Conservation (phyloP, 495 filamentous ascomycete species). For the Hypoxylon crocopeplum region DNA sequence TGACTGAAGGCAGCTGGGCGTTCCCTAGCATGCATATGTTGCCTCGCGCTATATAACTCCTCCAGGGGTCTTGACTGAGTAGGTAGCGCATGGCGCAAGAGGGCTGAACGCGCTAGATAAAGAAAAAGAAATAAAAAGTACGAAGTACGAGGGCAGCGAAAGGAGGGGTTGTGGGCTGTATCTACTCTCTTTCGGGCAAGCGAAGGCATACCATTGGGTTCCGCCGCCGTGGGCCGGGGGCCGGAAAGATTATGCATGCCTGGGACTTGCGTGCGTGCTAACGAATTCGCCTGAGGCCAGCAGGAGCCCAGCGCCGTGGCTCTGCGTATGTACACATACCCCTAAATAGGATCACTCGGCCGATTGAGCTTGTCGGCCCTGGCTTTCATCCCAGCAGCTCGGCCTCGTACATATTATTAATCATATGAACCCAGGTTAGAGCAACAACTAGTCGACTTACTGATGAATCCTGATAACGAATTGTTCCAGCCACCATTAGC, state of each 20-base stretch:
- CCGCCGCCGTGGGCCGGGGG: slow-evolving; percentile 34
- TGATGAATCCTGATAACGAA: slow-evolving; percentile 13
- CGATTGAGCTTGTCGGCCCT: slow-evolving; percentile 22
- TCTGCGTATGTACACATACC: slow-evolving; percentile 9
- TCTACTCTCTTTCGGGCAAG: slow-evolving; percentile 30
- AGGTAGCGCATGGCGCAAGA: slow-evolving; percentile 16
- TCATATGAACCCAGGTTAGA: slow-evolving; percentile 12
- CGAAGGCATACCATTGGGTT: slow-evolving; percentile 36
- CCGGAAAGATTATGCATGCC: slow-evolving; percentile 37
- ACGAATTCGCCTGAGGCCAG: slow-evolving; percentile 15
- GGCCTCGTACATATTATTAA: not conserved
- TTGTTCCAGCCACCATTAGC: slow-evolving; percentile 5
- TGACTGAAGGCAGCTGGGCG: slow-evolving; percentile 1
- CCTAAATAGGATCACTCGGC: slow-evolving; percentile 25
- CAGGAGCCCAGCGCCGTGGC: slow-evolving; percentile 21
- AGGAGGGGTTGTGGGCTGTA: slow-evolving; percentile 19
- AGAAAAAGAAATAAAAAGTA: not conserved
- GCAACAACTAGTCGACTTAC: not conserved
- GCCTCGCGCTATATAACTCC: slow-evolving; percentile 26
- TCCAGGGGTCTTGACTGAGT: not conserved
- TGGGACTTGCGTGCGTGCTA: slow-evolving; percentile 34
- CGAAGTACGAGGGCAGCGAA: slow-evolving; percentile 7
- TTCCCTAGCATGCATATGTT: slow-evolving; percentile 10
- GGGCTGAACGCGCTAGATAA: slow-evolving; percentile 23
- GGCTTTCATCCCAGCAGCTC: not conserved